Base-by-base conservation (phyloP, 352 stramenopile genomes). In the Blastocystis sp. region DNA sequence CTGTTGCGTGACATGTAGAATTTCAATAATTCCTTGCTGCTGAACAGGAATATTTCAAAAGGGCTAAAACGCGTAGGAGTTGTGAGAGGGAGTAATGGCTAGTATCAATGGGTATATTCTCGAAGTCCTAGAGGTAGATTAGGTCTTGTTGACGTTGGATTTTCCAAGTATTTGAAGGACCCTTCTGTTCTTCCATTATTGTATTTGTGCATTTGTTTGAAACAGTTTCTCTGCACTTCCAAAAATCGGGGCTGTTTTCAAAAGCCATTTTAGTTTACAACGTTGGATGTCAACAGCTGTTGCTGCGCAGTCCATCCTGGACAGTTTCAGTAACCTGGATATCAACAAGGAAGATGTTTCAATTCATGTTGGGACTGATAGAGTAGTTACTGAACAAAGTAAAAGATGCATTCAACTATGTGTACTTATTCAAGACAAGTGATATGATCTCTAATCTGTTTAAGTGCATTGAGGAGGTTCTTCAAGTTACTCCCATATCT, bases 321-420 rank as follows among this genome's bases (percentile, higher is more conserved):
- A 24, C 7, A 85, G 73, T 68, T n/a, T 85, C 24, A 66, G 73
- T 30, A 85, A 85, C 26, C 11, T 85, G n/a, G 24, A 85, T 18
- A 55, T 85, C 13, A 34, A 66, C n/a, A 65, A 85, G 53, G 54
- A 41, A 20, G 50, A 30, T 66, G 73, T 85, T 54, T 13, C 30
- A 39, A n/a, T 37, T 45, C 30, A 18, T 26, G 4, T 9, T 55
- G 18, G 16, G 16, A n/a, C 3, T 65, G 16, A 24, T 85, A 24
- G 16, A 47, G 50, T 85, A 85, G 73, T 30, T 85, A 11, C 30
- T 68, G 20, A 53, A 85, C 56, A 85, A 85, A 37, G 73, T 85
- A 8, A 68, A 85, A 68, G 53, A 64, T 85, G 73, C 53, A 85
- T 85, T 54, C 26, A 53, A 85, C 20, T 85, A 85, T 43, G 68